Percentiles rank a stretch among this genome's conserved stretches.
Conservation (phyloP, 2,329 filamentous ascomycete genomes). For the Lecanosticta acicola region DNA sequence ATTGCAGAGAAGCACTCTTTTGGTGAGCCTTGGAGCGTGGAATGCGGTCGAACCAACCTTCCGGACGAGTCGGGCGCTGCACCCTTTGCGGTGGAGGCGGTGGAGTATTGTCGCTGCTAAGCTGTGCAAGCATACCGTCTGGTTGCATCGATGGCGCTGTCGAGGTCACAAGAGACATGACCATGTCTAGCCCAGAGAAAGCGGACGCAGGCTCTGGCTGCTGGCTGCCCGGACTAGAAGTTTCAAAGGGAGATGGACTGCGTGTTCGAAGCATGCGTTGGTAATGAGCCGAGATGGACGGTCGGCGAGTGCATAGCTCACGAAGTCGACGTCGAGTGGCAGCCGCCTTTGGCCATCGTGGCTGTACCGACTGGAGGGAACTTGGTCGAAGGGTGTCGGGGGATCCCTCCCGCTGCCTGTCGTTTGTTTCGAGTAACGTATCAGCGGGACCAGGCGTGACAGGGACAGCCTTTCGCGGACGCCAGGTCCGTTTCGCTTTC, state of each 20-base stretch:
- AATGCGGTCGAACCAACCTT: constrained; percentile 39
- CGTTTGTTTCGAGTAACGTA: constrained; percentile 17
- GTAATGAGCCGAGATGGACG: constrained; percentile 59
- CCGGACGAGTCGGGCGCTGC: constrained; percentile 26
- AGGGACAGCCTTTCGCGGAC: constrained; percentile 36
- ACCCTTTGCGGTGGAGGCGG: constrained; percentile 12
- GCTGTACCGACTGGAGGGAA: constrained; percentile 29
- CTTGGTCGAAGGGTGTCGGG: constrained; percentile 42
- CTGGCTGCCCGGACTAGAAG: constrained; percentile 31
- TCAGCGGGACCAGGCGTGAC: constrained; percentile 27
- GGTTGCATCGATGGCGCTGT: constrained; percentile 50
- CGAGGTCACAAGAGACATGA: constrained; percentile 47
- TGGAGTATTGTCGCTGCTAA: constrained; percentile 34
- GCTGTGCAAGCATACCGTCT: constrained; percentile 43
- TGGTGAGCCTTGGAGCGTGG: constrained; percentile 46
- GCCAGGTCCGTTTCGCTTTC: constrained; percentile 57
- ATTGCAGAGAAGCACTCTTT: constrained; percentile 47
- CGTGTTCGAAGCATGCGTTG: constrained; percentile 56
- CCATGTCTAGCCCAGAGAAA: constrained; percentile 48
- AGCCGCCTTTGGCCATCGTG: constrained; percentile 54
- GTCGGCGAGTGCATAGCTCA: constrained; percentile 55
- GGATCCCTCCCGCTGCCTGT: constrained; percentile 32
- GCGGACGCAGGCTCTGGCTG: constrained; percentile 27
- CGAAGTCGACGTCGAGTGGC: constrained; percentile 55
- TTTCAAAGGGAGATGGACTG: constrained; percentile 54